Percentiles rank a stretch among this genome's conserved stretches.
Conservation (phyloP, 805 yeast genomes). For the Metschnikowia orientalis region DNA sequence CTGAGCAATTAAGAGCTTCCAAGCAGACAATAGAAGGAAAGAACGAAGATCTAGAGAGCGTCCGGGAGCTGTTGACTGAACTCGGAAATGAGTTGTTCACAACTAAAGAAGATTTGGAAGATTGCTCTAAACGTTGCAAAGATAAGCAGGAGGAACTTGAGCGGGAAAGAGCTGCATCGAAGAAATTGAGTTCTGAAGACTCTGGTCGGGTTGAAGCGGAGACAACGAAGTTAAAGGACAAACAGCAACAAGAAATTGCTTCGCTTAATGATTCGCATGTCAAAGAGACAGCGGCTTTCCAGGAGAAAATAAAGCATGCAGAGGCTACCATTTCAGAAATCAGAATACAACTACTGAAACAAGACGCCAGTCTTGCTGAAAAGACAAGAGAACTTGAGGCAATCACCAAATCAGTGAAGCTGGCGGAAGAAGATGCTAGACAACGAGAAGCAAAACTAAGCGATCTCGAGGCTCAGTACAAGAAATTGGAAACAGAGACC, state of each 20-base stretch:
- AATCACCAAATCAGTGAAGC: conserved; percentile 13
- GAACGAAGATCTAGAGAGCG: conserved; percentile 59
- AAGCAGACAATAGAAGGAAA: conserved; percentile 17
- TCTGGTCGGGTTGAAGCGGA: too few species aligned
- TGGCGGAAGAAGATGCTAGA: conserved; percentile 5
- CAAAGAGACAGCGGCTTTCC: too few species aligned
- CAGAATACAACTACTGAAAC: too few species aligned
- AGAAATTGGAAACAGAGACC: not conserved
- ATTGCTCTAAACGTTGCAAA: not conserved
- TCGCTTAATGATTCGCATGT: too few species aligned
- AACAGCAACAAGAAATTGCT: too few species aligned
- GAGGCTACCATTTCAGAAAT: too few species aligned
- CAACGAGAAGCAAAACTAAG: conserved; percentile 1
- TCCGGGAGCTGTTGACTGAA: conserved; percentile 70
- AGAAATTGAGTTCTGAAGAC: conserved; percentile 18
- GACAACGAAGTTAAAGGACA: too few species aligned
- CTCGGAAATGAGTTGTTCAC: conserved; percentile 78
- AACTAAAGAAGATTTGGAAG: conserved; percentile 56
- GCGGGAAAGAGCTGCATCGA: too few species aligned
- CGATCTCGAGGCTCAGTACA: not conserved
- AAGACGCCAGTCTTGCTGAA: too few species aligned
- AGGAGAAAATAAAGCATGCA: too few species aligned
- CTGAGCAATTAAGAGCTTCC: conserved; percentile 24
- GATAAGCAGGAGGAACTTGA: conserved; percentile 10
- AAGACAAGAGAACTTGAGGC: too few species aligned